Base-by-base conservation (phyloP, 192 early-diverging fungal genomes). In the Umbelopsis sp. region DNA sequence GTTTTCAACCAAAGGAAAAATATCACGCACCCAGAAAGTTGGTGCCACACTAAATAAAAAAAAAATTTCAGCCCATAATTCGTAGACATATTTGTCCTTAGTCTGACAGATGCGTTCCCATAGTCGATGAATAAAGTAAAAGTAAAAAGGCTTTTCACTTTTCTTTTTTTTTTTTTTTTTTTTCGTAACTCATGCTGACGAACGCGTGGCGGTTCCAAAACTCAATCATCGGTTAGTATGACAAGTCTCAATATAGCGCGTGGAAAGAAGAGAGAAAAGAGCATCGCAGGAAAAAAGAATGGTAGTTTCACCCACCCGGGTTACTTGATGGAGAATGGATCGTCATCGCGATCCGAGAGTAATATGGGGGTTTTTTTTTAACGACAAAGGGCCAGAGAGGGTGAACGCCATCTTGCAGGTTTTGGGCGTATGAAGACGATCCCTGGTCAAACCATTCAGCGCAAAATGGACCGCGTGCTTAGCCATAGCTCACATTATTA, bases 261-360 rank as follows among this genome's bases (percentile, higher is more conserved):
- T 49, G 56, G 31, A 34, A 11, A 34, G 29, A 62, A 20, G 12
- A 32, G 12, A 32, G 26, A 62, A 34, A 32, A 34, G 56, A 12
- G 12, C 56, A 62, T 6, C 38, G 38, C 38, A 41, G 38, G 38
- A 62, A 62, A 62, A 31, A 12, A 31, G 16, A 26, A 62, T 4
- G 29, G 26, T 29, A 17, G 31, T 34, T 62, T 29, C 56, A 62
- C 12, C 12, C n/a, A n/a, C n/a, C 26, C 56, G 56, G 56, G 56
- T 62, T 62, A 62, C 56, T 62, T n/a, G 56, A 62, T 62, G 20
- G 16, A 62, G 56, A 62, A 62, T 22, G 56, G 56, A 62, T 62
- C 56, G 26, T 3, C 26, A 31, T 34, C 14, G 34, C 24, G 31
- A 41, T 41, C 38, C 38, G 38, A 41, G 7, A 41, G 12, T 41